A percentile compares a stretch with the other conserved stretches of the same genome.
phyloP scores from a whole-genome alignment of 1,284 basidiomycete genomes.

The Puccinia sorghi region DNA sequence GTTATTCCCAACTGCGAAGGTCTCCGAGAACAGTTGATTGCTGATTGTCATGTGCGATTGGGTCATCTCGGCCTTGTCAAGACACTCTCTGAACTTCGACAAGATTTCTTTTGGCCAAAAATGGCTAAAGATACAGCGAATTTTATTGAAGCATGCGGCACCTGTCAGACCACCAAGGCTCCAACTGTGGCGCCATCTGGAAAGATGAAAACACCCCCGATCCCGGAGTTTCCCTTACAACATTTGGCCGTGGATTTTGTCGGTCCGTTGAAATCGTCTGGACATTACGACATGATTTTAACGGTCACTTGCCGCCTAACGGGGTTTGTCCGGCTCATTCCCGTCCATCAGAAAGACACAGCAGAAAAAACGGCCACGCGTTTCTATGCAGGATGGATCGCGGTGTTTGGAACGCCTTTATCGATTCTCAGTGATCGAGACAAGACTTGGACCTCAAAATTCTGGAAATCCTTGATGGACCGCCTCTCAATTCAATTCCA shows the following conservation, averaged over 20 bases:
- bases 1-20: neutral
- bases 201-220: slow-evolving; percentile 14
- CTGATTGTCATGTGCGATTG: neutral
- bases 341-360: slow-evolving; percentile 10
- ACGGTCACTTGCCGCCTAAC: neutral
- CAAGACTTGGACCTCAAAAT: slow-evolving; percentile 7
- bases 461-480: neutral
- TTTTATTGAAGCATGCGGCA: neutral
- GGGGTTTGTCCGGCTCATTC: slow-evolving; percentile 5
- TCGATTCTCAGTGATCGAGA: slow-evolving; percentile 8
- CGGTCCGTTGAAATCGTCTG: neutral
- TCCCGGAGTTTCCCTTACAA: neutral
- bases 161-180: slow-evolving; percentile 22
- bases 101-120: slow-evolving; percentile 25
- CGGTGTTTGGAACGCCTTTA: neutral
- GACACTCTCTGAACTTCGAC: neutral
- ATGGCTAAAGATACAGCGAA: neutral
- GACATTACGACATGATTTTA: slow-evolving; percentile 5
- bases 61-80: slow-evolving; percentile 15
- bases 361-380: slow-evolving; percentile 2
- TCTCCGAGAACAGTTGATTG: neutral
- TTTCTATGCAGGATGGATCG: slow-evolving; percentile 6
- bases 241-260: slow-evolving; percentile 6
- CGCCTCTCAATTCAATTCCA: neutral
- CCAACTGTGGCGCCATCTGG: neutral